phyloP scores from a whole-genome alignment of 1,284 basidiomycete genomes.

The Malassezia slooffiae region DNA sequence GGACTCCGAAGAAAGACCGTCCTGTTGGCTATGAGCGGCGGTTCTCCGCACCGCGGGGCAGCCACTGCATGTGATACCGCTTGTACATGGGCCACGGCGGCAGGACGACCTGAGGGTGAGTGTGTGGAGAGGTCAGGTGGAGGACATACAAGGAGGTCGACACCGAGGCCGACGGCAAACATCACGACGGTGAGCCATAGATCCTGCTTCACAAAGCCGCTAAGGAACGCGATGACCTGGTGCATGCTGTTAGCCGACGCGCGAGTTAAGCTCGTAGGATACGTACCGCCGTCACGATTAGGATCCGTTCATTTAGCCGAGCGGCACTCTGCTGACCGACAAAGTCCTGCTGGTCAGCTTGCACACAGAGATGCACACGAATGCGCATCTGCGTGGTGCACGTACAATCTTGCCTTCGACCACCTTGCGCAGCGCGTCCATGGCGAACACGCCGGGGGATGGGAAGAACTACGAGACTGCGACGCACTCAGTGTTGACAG shows the following conservation, averaged over 20 bases:
- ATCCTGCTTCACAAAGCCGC: conserved; percentile 8
- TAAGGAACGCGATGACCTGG: conserved; percentile 4
- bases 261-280: not conserved
- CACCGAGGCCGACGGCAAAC: not conserved
- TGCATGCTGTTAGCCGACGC: not conserved
- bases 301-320: not conserved
- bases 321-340: conserved; percentile 2
- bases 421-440: conserved; percentile 2
- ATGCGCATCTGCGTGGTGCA: not conserved
- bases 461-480: not conserved
- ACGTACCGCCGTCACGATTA: conserved; percentile 8
- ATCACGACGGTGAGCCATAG: not conserved
- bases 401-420: conserved; percentile 12
- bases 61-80: conserved; percentile 7
- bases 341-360: conserved; percentile 7
- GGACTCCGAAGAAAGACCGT: too few relatives aligned
- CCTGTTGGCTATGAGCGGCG: too few relatives aligned
- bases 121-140: not conserved
- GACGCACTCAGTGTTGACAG: not conserved
- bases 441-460: not conserved
- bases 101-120: conserved; percentile 4
- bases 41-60: too few relatives aligned
- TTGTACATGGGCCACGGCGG: conserved; percentile 15
- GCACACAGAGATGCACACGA: too few relatives aligned
- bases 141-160: conserved; percentile 2